Evolutionary conservation across 2,329 filamentous ascomycete genomes (phyloP), one percentile per base, ranked within the genome.

Genomic region (Scedosporium minutisporum): DNA sequence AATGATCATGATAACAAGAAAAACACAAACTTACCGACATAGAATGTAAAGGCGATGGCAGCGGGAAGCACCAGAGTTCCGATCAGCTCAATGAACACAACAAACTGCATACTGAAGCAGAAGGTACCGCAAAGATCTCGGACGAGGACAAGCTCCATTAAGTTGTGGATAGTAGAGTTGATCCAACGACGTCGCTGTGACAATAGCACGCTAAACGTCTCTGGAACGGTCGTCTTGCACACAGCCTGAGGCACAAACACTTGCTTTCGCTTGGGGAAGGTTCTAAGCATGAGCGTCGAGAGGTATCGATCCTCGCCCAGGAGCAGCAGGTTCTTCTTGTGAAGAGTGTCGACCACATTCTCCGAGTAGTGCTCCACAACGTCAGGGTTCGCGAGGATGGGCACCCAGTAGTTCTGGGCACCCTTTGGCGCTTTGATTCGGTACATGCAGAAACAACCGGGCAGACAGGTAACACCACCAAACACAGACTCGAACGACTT

Each of bases 371-470:
- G 95, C 77, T 99, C 95, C 57, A 99, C 96, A 53, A 99, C 90
- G 71, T 99, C 96, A 2, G 96, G 96, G 74, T 99, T 99, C 68
- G 95, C 95, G 66, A 99, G 84, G 70, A 99, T 97, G 6, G 95
- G 95, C 25, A 99, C 95, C 95, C 95, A 99, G 78, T 97, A 99
- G 80, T 99, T 97, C 74, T 97, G 92, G 27, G 90, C 93, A 67
- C 95, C 95, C 79, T 99, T 99, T 65, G 95, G 96, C 33, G 95
- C 90, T 78, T 99, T 99, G 84, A 99, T 97, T 71, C 95, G 90
- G 80, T 99, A 99, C 96, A 99, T 99, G 82, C 92, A 97, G 87
- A 99, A 99, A 81, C 95, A 99, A 67, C 95, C 95, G 16, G 95
- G 95, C 68, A 99, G 82, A 82, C 95, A 99, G 66, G 95, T 99